These are phyloP conservation scores for Chytriomyces confervae DNA, from an alignment of 192 early-diverging fungal genomes.

Conservation along the genomic window DNA sequence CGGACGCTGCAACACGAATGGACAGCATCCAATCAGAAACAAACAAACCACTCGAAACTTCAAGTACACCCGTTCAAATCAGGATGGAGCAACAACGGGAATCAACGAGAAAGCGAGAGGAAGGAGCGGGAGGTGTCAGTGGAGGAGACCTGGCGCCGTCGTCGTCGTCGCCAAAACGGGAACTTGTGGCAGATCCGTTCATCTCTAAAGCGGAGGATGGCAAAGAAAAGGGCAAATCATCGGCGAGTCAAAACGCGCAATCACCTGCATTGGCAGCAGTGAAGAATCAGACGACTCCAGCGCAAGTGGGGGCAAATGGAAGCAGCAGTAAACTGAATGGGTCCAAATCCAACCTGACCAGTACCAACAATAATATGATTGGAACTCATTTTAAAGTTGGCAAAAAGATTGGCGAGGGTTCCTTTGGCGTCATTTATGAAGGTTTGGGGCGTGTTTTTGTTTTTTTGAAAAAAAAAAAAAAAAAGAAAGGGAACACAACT, in stretches of 20 bases:
- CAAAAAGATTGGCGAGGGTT: conserved; percentile 95
- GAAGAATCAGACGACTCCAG: not conserved
- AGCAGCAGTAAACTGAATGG: not conserved
- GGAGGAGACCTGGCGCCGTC: not conserved
- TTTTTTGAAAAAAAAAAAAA: conserved; percentile 10
- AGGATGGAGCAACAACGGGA: not conserved
- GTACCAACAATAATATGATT: conserved; percentile 69
- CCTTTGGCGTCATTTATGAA: conserved; percentile 98
- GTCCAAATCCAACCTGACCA: not conserved
- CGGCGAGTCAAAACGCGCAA: no score
- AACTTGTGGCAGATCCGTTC: no score
- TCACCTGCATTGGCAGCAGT: not conserved
- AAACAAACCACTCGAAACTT: no score
- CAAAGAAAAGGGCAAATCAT: no score
- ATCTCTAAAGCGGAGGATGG: no score
- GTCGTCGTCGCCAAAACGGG: not conserved
- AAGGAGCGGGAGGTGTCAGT: not conserved
- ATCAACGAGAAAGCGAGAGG: not conserved
- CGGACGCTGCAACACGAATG: no score
- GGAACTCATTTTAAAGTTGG: conserved; percentile 96
- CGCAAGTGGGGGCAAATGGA: not conserved
- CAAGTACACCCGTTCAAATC: no score
- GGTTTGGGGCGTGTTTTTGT: conserved; percentile 55
- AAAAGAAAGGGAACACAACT: no score
- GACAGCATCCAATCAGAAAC: no score